phyloP scores from a whole-genome alignment of 257 asterid species.

The Nicotiana tabacum region DNA sequence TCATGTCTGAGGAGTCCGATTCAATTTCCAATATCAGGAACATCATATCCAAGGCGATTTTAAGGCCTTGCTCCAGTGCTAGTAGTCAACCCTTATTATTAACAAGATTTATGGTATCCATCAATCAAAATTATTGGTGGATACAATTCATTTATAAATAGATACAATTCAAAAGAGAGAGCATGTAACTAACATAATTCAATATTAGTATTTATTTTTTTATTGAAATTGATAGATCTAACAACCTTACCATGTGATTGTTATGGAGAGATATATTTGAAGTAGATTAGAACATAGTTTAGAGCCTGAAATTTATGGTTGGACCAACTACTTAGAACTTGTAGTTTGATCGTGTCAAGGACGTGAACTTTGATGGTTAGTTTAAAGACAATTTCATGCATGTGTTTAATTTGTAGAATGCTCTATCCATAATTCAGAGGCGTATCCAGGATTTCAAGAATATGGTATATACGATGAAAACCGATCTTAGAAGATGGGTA shows the following conservation, averaged over 20 bases:
- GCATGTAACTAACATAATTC: not conserved
- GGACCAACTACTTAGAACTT: not conserved
- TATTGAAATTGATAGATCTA: not conserved
- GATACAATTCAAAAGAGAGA: not conserved
- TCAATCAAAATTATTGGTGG: too few species aligned
- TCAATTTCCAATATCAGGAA: too few species aligned
- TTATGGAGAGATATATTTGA: not conserved
- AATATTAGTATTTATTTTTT: not conserved
- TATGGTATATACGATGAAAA: too few species aligned
- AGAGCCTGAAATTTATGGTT: not conserved
- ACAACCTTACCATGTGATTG: not conserved
- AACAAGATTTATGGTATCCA: too few species aligned
- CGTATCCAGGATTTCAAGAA: too few species aligned
- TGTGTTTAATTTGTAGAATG: not conserved
- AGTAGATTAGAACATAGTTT: not conserved
- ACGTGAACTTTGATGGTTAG: not conserved
- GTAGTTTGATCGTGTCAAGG: not conserved
- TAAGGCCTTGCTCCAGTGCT: too few species aligned
- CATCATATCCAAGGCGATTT: too few species aligned
- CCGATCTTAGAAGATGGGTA: too few species aligned
- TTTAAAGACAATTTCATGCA: not conserved
- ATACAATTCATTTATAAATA: too few species aligned
- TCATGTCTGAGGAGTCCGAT: too few species aligned
- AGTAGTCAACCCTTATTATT: too few species aligned
- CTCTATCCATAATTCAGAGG: too few species aligned